A percentile compares a stretch with the other conserved stretches of the same genome.
phyloP scores from a whole-genome alignment of 345 rosid species.

The Ceriops decandra region DNA sequence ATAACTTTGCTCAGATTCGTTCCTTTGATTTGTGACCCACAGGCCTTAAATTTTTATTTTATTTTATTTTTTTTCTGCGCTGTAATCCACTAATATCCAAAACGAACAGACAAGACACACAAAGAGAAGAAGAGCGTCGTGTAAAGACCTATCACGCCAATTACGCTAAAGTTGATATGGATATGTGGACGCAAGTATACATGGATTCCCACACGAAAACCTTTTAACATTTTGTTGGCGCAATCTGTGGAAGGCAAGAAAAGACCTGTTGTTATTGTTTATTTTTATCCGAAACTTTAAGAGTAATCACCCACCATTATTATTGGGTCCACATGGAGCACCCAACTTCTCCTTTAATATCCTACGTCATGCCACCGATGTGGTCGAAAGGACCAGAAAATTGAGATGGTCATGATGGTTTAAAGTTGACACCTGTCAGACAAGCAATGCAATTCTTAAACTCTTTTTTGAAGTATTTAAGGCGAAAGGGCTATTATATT shows the following conservation, averaged over 20 bases:
- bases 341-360: neutral
- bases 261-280: neutral
- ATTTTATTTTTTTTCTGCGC: neutral
- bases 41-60: neutral
- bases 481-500: too few species aligned
- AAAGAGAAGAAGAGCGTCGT: too few species aligned
- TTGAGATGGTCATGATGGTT: too few species aligned
- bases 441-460: too few species aligned
- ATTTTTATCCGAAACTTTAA: slow-evolving; percentile 5
- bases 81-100: neutral
- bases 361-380: neutral
- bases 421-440: too few species aligned
- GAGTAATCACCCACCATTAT: neutral
- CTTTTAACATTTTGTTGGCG: neutral
- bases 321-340: neutral
- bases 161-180: neutral
- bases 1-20: neutral
- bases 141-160: neutral
- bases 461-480: too few species aligned
- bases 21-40: neutral
- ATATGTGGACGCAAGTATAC: neutral
- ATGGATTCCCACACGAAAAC: neutral
- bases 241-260: slow-evolving; percentile 5
- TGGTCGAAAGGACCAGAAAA: neutral
- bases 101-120: slow-evolving; percentile 1